Base-by-base conservation (phyloP, 2,329 filamentous ascomycete species). In the Reticulascus tulasneorum region DNA sequence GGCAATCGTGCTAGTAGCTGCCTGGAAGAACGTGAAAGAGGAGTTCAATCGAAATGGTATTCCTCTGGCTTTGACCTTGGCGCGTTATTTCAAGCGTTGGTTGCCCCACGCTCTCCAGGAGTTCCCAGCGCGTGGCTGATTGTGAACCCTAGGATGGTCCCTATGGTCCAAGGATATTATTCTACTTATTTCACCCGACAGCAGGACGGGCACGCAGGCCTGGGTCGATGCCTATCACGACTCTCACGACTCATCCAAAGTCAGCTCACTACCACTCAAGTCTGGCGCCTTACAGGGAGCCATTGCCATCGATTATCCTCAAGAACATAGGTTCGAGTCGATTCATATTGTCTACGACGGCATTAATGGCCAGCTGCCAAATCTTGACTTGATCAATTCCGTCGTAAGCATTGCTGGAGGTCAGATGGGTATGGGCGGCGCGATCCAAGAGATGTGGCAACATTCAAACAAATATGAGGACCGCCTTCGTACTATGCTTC, bases 131-230 rank as follows among this genome's bases (percentile, higher is more conserved):
- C 17, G 30, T 28, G 7, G 4, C 23, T 82, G 78, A 84, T 49
- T n/a, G n/a, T n/a, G n/a, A n/a, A n/a, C n/a, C n/a, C n/a, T n/a
- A n/a, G n/a, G n/a, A n/a, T 98, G 93, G 93, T 96, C 89, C 35
- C 73, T 98, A 19, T 98, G 93, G 93, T 96, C 90, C 40, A 98
- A 98, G 63, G 93, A 98, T 59, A 95, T 98, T 48, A 91, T 98
- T 40, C 80, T 98, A 49, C 65, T 98, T 6, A 75, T 98, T 29
- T 82, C 93, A 0, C 83, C 86, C 0, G 93, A 98, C 62, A 94
- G 88, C 59, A 84, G 82, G 40, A 84, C 86, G 9, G 93, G 91
- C 1, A 87, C 89, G 1, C 90, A 97, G 58, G 93, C 93, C 17
- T 98, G 93, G 93, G 87, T 96, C 8, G 90, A 96, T 55, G 93